Base-by-base conservation (phyloP, 768 basidiomycete species). In the Suillus bovinus region DNA sequence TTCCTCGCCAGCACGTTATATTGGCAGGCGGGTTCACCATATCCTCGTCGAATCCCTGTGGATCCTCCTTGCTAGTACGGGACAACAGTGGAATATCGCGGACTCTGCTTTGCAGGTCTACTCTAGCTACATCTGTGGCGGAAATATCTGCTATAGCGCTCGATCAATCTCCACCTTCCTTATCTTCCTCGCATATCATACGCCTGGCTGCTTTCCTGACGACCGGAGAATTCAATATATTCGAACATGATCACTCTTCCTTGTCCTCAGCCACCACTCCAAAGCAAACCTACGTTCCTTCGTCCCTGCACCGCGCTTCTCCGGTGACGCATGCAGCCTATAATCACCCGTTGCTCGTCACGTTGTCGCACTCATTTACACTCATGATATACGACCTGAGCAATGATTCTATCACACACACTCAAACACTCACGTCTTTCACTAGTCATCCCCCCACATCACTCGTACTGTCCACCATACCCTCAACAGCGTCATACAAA, bases 381-480 rank as follows among this genome's bases (percentile, higher is more conserved):
- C 81, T 94, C 24, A 86, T 86, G 50, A 73, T 93, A n/a, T 94
- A 89, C 71, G 86, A 91, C 70, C 71, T 93, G 47, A 84, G 84
- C 16, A 77, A 76, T 31, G 79, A 82, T 64, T 75, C 69, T 10
- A 78, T 86, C 54, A 76, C 72, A 11, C 86, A 82, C 66, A 83
- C 80, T 1, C 90, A 93, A 72, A 88, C 88, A 1, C 77, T 93
- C 20, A 84, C 81, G 36, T 90, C 91, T 1, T 93, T 89, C 74
- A 88, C 89, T 10, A 91, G 90, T 4, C 88, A 87, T 71, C 89
- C 90, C 1, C 92, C 93, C 2, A 84, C 86, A 4, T 93, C 91
- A 5, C 75, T 94, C n/a, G 84, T 92, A n/a, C 76, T 94, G 52
- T 90, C 91, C 27, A 79, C 82, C 27, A 58, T 74, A 64, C 84